phyloP scores from a whole-genome alignment of 345 rosid genomes.

The Gossypium bickii region DNA sequence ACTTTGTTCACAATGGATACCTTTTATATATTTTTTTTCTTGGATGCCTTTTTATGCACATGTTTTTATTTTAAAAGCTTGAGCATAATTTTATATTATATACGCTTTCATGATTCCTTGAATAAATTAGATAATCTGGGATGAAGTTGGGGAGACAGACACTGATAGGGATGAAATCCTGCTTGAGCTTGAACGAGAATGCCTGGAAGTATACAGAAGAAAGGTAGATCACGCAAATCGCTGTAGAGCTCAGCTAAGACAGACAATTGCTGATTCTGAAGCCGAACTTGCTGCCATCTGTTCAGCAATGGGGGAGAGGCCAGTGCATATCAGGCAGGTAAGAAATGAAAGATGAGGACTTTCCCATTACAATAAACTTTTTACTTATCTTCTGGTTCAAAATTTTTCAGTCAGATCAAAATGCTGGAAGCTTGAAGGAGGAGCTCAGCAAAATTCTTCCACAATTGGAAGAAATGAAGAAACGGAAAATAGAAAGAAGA shows the following conservation, averaged over 20 bases:
- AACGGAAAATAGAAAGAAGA: slow-evolving; percentile 70
- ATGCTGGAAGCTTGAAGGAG: slow-evolving; percentile 69
- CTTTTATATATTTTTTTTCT: not conserved
- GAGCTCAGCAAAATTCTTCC: slow-evolving; percentile 73
- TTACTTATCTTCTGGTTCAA: not conserved
- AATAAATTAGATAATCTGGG: slow-evolving; percentile 68
- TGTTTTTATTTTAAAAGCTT: not conserved
- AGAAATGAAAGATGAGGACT: slow-evolving; percentile 1
- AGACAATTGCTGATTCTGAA: slow-evolving; percentile 80
- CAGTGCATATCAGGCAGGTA: slow-evolving; percentile 89
- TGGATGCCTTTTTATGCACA: not conserved
- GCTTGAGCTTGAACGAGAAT: slow-evolving; percentile 88
- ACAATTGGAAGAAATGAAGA: slow-evolving; percentile 81
- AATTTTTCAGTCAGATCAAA: slow-evolving; percentile 63
- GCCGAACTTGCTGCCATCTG: slow-evolving; percentile 85
- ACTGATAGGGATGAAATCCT: slow-evolving; percentile 78
- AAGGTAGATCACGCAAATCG: slow-evolving; percentile 86
- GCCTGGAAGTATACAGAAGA: slow-evolving; percentile 89
- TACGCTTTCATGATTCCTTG: not conserved
- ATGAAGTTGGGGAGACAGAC: slow-evolving; percentile 92
- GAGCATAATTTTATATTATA: not conserved
- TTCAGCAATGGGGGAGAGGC: slow-evolving; percentile 87
- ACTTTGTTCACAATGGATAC: not conserved
- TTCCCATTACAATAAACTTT: not conserved
- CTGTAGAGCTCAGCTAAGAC: slow-evolving; percentile 81